A percentile compares a stretch with the other conserved stretches of the same genome.
phyloP scores from a whole-genome alignment of 2,329 filamentous ascomycete genomes.

The Ceratocystis destructans region DNA sequence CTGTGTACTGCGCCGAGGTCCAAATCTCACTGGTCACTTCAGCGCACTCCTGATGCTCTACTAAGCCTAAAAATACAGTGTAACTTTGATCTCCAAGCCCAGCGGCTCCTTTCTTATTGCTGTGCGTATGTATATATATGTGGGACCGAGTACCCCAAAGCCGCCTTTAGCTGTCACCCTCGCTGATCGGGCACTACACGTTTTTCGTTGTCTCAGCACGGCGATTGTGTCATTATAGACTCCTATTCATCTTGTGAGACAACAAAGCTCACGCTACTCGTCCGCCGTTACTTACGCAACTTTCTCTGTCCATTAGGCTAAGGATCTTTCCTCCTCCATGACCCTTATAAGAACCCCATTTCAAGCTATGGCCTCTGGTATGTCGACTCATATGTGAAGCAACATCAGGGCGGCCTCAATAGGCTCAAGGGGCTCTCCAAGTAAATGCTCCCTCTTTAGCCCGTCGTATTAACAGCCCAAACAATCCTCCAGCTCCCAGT shows the following conservation, averaged over 20 bases:
- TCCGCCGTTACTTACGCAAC: neutral
- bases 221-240: neutral
- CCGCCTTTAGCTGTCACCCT: neutral
- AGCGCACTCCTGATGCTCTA: neutral
- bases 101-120: neutral
- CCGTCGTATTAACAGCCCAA: too few relatives aligned
- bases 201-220: neutral
- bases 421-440: neutral
- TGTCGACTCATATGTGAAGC: neutral
- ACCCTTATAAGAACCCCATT: neutral
- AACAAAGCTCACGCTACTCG: neutral
- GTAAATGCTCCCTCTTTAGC: too few relatives aligned
- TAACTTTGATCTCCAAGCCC: neutral
- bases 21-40: neutral
- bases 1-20: neutral
- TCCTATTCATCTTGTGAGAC: neutral
- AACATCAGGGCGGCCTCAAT: neutral
- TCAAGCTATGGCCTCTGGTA: constrained; percentile 1
- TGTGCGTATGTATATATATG: neutral
- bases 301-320: neutral
- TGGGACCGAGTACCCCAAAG: neutral
- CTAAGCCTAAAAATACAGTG: neutral
- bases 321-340: too few relatives aligned
- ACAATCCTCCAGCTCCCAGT: neutral
- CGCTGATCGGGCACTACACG: neutral